Evolutionary conservation across 306 rosid species (phyloP).

Genomic region (Hippophae rhamnoides): DNA sequence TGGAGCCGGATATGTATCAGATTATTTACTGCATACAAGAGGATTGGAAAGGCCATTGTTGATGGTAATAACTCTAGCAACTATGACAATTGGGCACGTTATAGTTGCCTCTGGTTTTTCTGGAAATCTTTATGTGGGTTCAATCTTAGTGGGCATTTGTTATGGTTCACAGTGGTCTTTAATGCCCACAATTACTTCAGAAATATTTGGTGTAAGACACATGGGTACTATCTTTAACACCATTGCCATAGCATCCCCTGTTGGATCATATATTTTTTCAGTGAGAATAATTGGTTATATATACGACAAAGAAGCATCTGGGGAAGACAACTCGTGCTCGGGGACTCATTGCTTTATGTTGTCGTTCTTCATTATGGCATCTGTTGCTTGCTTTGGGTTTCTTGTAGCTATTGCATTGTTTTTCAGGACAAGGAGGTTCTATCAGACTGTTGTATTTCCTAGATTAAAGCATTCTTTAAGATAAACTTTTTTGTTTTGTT

Average conservation of each 20-base stretch:
- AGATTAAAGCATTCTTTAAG: slow-evolving; percentile 30
- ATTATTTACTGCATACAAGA: slow-evolving; percentile 50
- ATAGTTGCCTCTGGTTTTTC: slow-evolving; percentile 55
- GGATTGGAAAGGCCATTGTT: slow-evolving; percentile 73
- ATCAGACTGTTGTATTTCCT: slow-evolving; percentile 34
- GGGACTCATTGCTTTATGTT: slow-evolving; percentile 65
- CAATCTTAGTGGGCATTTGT: slow-evolving; percentile 67
- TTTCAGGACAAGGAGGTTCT: slow-evolving; percentile 59
- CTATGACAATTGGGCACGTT: slow-evolving; percentile 52
- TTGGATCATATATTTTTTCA: slow-evolving; percentile 84
- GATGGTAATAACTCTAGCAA: slow-evolving; percentile 43
- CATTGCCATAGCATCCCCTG: slow-evolving; percentile 63
- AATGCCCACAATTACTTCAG: slow-evolving; percentile 82
- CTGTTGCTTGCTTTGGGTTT: slow-evolving; percentile 46
- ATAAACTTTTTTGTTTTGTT: not conserved
- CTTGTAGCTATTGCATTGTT: slow-evolving; percentile 48
- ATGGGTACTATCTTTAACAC: slow-evolving; percentile 89
- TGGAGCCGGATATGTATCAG: slow-evolving; percentile 74
- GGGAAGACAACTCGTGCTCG: slow-evolving; percentile 33
- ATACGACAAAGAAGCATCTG: slow-evolving; percentile 50
- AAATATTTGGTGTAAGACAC: slow-evolving; percentile 68
- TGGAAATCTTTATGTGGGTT: slow-evolving; percentile 67
- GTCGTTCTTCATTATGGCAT: slow-evolving; percentile 66
- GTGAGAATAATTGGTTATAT: slow-evolving; percentile 67
- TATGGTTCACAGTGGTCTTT: slow-evolving; percentile 91